Base-by-base conservation (phyloP, 768 basidiomycete species). In the Pisolithus orientalis region DNA sequence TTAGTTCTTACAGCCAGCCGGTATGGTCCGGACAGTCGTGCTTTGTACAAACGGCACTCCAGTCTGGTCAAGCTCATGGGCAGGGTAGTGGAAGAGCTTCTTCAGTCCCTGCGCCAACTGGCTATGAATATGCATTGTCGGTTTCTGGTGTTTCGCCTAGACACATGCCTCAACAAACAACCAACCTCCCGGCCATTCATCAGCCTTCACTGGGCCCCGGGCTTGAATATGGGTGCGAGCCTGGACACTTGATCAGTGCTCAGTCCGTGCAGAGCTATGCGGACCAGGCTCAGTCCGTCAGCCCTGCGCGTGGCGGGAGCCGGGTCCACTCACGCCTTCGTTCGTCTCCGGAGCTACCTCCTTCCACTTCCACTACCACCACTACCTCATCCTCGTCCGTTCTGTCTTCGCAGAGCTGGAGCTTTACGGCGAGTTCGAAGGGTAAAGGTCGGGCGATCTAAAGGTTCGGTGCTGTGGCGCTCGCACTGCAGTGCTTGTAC, bases 1-100 rank as follows among this genome's bases (percentile, higher is more conserved):
- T 32, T 0, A 29, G 7, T 25, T 17, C 24, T 1, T 51, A 49
- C 16, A 62, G 39, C 39, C 60, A 55, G 13, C 29, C 52, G n/a
- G 49, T 47, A 49, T 52, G 53, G 24, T 67, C 67, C 29, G 56
- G 57, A 5, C 65, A 67, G 42, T 43, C 67, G 2, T 62, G 62
- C 14, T 65, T 67, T 25, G 63, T 55, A 2, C 59, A 62, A 29
- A 42, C 45, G 10, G 52, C 60, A 2, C 58, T 64, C 43, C 45
- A 58, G 1, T 7, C 37, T 32, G 54, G 11, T 56, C 57, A 34
- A 42, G 48, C 21, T 53, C 47, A 31, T 16, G 25, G 21, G 54
- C 47, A 46, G 44, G 6, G 21, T 38, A 27, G 53, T 1, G 49
- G 46, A 10, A 21, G 48, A 4, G 25, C 48, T 14, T 8, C 50